These are phyloP conservation scores for Eimeria maxima DNA, from an alignment of 169 alveolate genomes.

Conservation along the genomic window DNA sequence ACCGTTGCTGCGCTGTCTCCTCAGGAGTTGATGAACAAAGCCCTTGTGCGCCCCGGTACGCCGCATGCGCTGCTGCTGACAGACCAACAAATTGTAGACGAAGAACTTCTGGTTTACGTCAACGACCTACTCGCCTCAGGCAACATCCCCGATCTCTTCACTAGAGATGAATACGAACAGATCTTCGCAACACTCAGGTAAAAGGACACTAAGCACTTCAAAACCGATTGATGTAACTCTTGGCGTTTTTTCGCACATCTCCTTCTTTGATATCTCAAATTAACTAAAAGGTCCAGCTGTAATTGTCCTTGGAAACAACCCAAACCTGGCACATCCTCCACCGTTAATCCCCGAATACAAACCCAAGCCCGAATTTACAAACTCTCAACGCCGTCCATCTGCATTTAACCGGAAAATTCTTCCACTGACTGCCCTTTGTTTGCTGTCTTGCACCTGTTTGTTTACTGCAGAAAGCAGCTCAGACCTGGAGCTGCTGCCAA, in stretches of 20 bases:
- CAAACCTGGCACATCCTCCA: background rate
- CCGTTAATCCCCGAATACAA: too few species aligned
- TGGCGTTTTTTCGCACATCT: background rate
- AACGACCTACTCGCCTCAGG: slow-evolving; percentile 98
- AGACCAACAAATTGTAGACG: slow-evolving; percentile 97
- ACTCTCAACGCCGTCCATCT: background rate
- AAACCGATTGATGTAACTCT: background rate
- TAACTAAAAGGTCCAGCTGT: background rate
- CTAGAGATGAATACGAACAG: slow-evolving; percentile 95
- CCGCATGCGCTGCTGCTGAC: slow-evolving; percentile 96
- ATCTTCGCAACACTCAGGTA: slow-evolving; percentile 93
- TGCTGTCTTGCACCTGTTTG: background rate
- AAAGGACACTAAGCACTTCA: background rate
- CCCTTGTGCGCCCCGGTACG: slow-evolving; percentile 95
- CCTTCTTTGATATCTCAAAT: background rate
- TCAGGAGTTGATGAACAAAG: slow-evolving; percentile 96
- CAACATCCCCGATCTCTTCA: slow-evolving; percentile 96
- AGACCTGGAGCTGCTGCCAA: slow-evolving; percentile 93
- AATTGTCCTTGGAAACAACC: too few species aligned
- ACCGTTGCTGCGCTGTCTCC: background rate
- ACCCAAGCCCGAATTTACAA: background rate
- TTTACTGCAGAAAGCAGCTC: slow-evolving; percentile 89
- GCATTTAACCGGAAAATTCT: background rate
- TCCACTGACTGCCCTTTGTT: background rate
- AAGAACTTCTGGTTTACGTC: slow-evolving; percentile 95